Percentiles rank a stretch among this genome's conserved stretches.
phyloP scores from a whole-genome alignment of 768 basidiomycete genomes.

The Phylloporus arenicola region DNA sequence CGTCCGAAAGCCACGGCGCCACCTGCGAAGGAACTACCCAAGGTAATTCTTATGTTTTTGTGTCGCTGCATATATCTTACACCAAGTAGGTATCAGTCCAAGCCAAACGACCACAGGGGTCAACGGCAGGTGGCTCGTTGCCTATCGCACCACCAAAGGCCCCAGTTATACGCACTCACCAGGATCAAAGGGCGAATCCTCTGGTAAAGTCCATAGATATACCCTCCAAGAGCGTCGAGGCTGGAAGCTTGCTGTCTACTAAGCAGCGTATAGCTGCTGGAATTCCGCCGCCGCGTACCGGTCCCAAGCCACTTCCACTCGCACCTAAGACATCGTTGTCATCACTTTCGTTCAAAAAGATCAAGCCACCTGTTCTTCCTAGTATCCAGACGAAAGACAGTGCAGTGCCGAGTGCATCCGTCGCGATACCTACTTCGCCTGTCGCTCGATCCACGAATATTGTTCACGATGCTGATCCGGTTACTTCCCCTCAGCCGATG shows the following conservation, averaged over 20 bases:
- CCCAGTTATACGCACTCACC: conserved; percentile 21
- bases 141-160: conserved; percentile 14
- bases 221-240: conserved; percentile 18
- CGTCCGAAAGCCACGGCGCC: neutral
- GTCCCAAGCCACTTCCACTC: conserved; percentile 32
- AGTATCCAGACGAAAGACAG: conserved; percentile 13
- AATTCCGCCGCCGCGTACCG: conserved; percentile 31
- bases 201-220: conserved; percentile 29
- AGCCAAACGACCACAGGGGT: conserved; percentile 9
- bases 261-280: conserved; percentile 45
- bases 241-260: conserved; percentile 40
- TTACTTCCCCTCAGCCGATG: conserved; percentile 20
- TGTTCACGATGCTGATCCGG: neutral
- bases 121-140: neutral
- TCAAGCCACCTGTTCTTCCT: conserved; percentile 13
- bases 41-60: conserved; percentile 5
- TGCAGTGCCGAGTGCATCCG: neutral
- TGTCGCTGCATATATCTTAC: neutral
- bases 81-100: neutral
- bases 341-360: conserved; percentile 44
- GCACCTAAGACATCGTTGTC: conserved; percentile 22
- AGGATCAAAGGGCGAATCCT: conserved; percentile 27
- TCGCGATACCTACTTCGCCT: conserved; percentile 10
- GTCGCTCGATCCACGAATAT: neutral
- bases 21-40: conserved; percentile 4